Evolutionary conservation across 257 asterid species (phyloP), one percentile per base, ranked within the genome.

Genomic region (Ilex aquifolium): DNA sequence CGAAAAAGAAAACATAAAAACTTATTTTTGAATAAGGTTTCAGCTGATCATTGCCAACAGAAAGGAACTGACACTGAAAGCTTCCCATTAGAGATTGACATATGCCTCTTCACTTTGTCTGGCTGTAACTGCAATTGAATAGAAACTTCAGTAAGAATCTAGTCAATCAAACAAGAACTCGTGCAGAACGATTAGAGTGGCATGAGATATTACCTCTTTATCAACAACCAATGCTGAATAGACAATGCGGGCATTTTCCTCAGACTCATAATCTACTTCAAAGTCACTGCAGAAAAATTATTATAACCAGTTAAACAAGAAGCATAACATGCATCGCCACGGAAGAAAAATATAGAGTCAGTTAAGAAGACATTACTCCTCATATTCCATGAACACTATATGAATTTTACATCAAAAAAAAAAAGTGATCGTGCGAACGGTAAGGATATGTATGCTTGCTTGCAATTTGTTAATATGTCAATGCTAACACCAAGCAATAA

Each of bases 101-200:
- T 85, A 1, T 68, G 77, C 69, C 97, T 77, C 67, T 82, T 88
- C 82, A 91, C 96, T 80, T 91, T 91, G 65, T 88, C 96, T 0
- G 97, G 97, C 49, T 91, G 96, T 72, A 91, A 77, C 97, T 90
- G 95, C 85, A 77, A 63, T 74, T 13, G 66, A 53, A 57, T 13
- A 56, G 62, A 55, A 31, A 27, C 48, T 67, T 60, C 55, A 44
- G 9, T 31, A 13, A 58, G 15, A 14, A 4, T 14, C 52, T 5
- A 66, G 63, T 39, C 2, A 16, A 30, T 14, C 6, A 14, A 4
- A 11, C 8, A 50, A 50, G n/a, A 50, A 50, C 14, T 5, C 8
- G 13, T 14, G 7, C 8, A 50, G 16, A 14, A 6, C 14, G n/a
- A 50, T 50, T 13, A 50, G 21, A 6, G 8, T n/a, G 13, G 8